A percentile compares a stretch with the other conserved stretches of the same genome.
Conservation (phyloP, 306 rosid genomes). For the Pterocarpus macrocarpus region DNA sequence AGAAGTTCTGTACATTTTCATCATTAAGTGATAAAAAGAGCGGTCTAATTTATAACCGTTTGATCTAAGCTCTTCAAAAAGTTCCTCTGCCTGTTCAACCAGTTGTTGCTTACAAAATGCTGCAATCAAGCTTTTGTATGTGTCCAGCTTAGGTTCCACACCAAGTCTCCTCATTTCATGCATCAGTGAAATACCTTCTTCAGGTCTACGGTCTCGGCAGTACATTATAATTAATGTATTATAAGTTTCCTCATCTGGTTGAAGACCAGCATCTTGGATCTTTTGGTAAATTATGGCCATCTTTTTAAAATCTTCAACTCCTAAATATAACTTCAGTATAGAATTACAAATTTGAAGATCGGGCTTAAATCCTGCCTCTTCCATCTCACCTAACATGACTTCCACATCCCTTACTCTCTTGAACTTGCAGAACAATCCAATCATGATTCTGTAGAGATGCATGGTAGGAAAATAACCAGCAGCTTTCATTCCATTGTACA, state of each 20-base stretch:
- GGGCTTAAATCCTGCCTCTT: constrained; percentile 87
- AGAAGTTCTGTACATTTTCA: constrained; percentile 83
- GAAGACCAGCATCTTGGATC: constrained; percentile 71
- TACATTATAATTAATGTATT: constrained; percentile 83
- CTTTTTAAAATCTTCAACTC: constrained; percentile 73
- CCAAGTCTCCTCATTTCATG: constrained; percentile 78
- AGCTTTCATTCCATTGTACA: constrained; percentile 95
- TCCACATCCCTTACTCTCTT: constrained; percentile 81
- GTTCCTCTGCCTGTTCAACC: constrained; percentile 84
- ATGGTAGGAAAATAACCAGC: constrained; percentile 93
- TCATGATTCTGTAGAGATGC: constrained; percentile 85
- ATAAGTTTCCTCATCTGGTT: constrained; percentile 86
- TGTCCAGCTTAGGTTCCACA: constrained; percentile 80
- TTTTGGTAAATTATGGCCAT: constrained; percentile 67
- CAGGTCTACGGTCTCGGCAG: constrained; percentile 88
- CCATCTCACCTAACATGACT: constrained; percentile 84
- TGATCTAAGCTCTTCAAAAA: constrained; percentile 87
- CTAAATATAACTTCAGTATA: constrained; percentile 73
- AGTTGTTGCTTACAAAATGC: constrained; percentile 78
- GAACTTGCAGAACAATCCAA: constrained; percentile 74
- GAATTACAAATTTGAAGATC: constrained; percentile 83
- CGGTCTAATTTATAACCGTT: constrained; percentile 78
- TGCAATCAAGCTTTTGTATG: constrained; percentile 92
- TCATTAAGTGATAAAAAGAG: constrained; percentile 89
- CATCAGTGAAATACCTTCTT: constrained; percentile 88